Base-by-base conservation (phyloP, 106 monocot species). In the Acorus calamus region DNA sequence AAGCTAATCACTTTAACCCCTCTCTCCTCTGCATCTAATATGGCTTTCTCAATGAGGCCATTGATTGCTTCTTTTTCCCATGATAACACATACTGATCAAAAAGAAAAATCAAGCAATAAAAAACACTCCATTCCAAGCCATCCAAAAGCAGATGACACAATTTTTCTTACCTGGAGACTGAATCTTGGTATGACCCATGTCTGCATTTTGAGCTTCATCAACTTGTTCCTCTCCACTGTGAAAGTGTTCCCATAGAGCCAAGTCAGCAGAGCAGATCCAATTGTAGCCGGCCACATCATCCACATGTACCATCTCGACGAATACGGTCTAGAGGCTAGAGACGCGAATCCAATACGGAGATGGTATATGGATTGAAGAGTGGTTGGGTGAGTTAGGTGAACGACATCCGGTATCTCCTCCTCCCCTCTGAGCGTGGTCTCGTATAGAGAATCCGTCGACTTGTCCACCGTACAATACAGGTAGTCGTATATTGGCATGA, bases 401-500 rank as follows among this genome's bases (percentile, higher is more conserved):
- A 88, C 88, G 41, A 81, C 80, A 68, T 88, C 81, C 42, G 69
- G 50, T 6, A n/a, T 68, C 64, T 86, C 84, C 13, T 83, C 77
- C 58, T 76, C 79, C 14, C 81, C 78, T 55, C 75, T 73, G n/a
- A 78, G 66, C 3, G 78, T 78, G 0, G 10, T 76, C 49, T 88
- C 76, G 53, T 88, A 88, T 4, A 88, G 51, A 2, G 70, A 65
- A 55, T 88, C 73, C 12, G 73, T 63, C 8, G 84, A 81, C 50
- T 84, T 88, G 69, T 88, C 84, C 73, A 79, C 62, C 8, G 84
- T 88, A 63, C 65, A 62, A 56, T 88, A 88, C 8, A 88, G 57
- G 67, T 88, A 88, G 53, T 88, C 88, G 11, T 88, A 88, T 53
- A 84, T 81, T 52, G 88, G 88, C 88, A 88, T 84, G 76, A 88